phyloP scores from a whole-genome alignment of 2,329 filamentous ascomycete species.

The Daldinia sp. region DNA sequence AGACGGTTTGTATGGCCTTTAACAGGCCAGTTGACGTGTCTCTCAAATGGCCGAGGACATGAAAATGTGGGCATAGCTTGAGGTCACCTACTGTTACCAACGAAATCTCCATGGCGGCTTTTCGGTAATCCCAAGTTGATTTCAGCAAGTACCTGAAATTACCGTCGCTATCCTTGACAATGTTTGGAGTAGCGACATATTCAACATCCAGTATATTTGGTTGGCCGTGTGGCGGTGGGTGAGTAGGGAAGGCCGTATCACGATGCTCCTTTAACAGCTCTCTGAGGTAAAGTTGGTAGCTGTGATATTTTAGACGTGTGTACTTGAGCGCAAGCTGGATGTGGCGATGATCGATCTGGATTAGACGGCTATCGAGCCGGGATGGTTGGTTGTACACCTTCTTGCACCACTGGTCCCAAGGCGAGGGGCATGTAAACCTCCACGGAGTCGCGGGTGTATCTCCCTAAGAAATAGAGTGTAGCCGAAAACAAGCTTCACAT shows the following conservation, averaged over 20 bases:
- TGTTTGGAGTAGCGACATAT: slow-evolving; percentile 7
- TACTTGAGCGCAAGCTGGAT: slow-evolving; percentile 27
- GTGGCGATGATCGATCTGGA: slow-evolving; percentile 13
- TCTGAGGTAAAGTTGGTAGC: slow-evolving; percentile 2
- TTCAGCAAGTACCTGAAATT: slow-evolving; percentile 5
- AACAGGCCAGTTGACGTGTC: no score
- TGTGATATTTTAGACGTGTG: not conserved
- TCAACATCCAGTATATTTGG: not conserved
- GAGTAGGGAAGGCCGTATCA: not conserved
- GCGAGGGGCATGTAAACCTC: not conserved
- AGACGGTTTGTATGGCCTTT: no score
- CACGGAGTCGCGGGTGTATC: slow-evolving; percentile 4
- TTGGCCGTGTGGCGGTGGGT: not conserved
- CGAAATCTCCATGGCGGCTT: not conserved
- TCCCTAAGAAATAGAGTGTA: not conserved
- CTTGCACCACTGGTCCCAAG: not conserved
- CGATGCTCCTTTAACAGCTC: slow-evolving; percentile 1
- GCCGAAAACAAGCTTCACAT: slow-evolving; percentile 13
- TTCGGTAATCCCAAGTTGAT: not conserved
- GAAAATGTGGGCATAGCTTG: slow-evolving; percentile 13
- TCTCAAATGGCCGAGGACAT: not conserved
- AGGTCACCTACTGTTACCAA: slow-evolving; percentile 3
- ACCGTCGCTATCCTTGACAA: not conserved
- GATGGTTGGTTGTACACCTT: not conserved
- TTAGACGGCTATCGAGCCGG: not conserved